phyloP scores from a whole-genome alignment of 2,329 filamentous ascomycete genomes.

The Xylaria sp. region DNA sequence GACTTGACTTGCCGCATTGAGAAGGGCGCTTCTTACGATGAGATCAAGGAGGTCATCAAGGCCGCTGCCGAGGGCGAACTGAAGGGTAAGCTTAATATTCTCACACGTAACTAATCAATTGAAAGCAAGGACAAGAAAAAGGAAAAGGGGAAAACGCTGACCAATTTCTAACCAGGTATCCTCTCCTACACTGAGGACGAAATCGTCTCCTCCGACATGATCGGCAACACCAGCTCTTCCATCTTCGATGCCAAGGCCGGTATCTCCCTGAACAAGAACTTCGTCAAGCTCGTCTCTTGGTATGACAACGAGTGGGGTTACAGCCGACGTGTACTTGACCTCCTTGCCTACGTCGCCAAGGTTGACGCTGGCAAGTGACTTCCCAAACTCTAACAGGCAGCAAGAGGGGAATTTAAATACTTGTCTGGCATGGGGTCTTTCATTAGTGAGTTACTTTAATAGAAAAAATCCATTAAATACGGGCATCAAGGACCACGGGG shows the following conservation, averaged over 20 bases:
- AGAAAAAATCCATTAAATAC: slow-evolving; percentile 27
- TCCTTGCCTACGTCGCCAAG: slow-evolving; percentile 82
- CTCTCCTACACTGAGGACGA: slow-evolving; percentile 97
- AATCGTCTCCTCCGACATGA: slow-evolving; percentile 92
- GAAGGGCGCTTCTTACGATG: slow-evolving; percentile 87
- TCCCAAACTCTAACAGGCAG: slow-evolving; percentile 43
- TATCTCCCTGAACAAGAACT: slow-evolving; percentile 98
- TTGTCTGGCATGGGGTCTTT: slow-evolving; percentile 5
- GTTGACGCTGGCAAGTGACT: slow-evolving; percentile 70
- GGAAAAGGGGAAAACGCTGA: background rate
- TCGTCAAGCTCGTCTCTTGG: slow-evolving; percentile 98
- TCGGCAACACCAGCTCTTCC: slow-evolving; percentile 91
- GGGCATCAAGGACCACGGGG: slow-evolving; percentile 15
- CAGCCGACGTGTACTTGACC: slow-evolving; percentile 92
- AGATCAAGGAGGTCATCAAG: slow-evolving; percentile 95
- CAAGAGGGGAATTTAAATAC: background rate
- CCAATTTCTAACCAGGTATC: slow-evolving; percentile 68
- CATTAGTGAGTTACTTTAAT: slow-evolving; percentile 19
- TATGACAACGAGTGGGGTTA: slow-evolving; percentile 99
- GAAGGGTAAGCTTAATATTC: slow-evolving; percentile 72
- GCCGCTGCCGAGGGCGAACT: slow-evolving; percentile 83
- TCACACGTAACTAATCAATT: slow-evolving; percentile 5
- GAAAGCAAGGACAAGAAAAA: background rate
- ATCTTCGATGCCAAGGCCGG: slow-evolving; percentile 99
- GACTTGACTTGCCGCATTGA: slow-evolving; percentile 94